Evolutionary conservation across 169 alveolate genomes (phyloP), one percentile per base, ranked within the genome.

Genomic region (Plasmodium vinckei): DNA sequence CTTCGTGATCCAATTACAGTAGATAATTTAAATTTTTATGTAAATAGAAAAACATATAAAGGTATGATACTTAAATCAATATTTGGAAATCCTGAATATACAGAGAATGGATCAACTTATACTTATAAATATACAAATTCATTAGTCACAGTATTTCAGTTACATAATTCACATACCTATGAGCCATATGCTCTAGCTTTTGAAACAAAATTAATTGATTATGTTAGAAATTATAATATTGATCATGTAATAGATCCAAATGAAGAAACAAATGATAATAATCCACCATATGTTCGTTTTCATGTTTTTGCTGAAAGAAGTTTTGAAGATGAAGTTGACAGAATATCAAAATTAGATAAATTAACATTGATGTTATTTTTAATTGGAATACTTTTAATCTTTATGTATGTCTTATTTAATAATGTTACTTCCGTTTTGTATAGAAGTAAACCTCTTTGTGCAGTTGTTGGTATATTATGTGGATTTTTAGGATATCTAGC

Each of bases 401-500:
- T 79, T 21, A 51, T 79, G 60, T 79, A 79, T 79, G 89, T 82
- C 13, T 47, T 79, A 6, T 79, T 79, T 59, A 79, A 79, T 33
- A 79, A 79, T 44, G 89, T 79, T 6, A 79, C 89, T 0, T 79
- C 89, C 13, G 89, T 79, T 39, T 13, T 79, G 1, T 79, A 79
- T 67, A 42, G 89, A 42, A 79, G 89, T 56, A 79, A 79, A 39
- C 89, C 89, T 0, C 42, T 87, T 12, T 87, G 92, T 87, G 92
- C 87, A 17, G 59, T 93, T 23, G 88, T 90, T 67, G 97, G 97
- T 0, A 94, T 94, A 2, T 73, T 87, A 4, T 95, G 96, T n/a
- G 97, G 96, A 6, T 88, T 93, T 51, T 72, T 95, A 57, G 97
- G 96, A 10, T 93, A 70, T 42, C 87, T 93, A 54, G 94, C 94